Evolutionary conservation across 2,329 filamentous ascomycete genomes (phyloP).

Genomic region (Paecilomyces fulvus): DNA sequence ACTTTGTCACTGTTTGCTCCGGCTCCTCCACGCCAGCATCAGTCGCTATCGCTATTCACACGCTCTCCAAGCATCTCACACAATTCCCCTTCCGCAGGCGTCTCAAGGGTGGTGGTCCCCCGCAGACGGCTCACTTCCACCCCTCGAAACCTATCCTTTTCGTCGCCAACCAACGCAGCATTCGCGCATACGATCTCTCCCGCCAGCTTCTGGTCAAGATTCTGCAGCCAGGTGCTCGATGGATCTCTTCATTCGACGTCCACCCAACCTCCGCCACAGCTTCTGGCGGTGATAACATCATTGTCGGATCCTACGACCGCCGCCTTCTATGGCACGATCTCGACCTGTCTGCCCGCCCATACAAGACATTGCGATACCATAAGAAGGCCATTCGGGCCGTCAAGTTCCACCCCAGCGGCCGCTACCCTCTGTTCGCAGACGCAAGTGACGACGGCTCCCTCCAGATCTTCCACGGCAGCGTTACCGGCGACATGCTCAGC

Average conservation of each 20-base stretch:
- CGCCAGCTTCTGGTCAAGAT: conserved; percentile 88
- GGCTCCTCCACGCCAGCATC: conserved; percentile 40
- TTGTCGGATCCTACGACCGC: conserved; percentile 90
- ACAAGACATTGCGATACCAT: conserved; percentile 96
- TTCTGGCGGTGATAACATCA: conserved; percentile 83
- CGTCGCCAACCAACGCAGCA: conserved; percentile 86
- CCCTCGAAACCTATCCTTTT: conserved; percentile 89
- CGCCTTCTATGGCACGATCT: conserved; percentile 94
- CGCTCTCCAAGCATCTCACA: conserved; percentile 85
- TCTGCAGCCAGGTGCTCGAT: conserved; percentile 82
- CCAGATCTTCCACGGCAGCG: conserved; percentile 95
- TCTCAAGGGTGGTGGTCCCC: conserved; percentile 61
- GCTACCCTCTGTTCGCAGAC: conserved; percentile 81
- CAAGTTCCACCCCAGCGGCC: conserved; percentile 70
- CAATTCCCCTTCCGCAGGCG: conserved; percentile 81
- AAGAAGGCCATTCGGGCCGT: conserved; percentile 83
- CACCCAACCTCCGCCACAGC: conserved; percentile 86
- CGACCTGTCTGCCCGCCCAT: conserved; percentile 80
- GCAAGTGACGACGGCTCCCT: conserved; percentile 89
- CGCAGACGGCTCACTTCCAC: conserved; percentile 90
- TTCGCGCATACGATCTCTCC: conserved; percentile 89
- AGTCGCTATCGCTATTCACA: conserved; percentile 81
- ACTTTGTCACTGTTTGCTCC: conserved; percentile 86
- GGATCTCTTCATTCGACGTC: conserved; percentile 91
- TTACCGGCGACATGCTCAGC: conserved; percentile 89